Base-by-base conservation (phyloP, 2,329 filamentous ascomycete genomes). In the Didymella pinodella region DNA sequence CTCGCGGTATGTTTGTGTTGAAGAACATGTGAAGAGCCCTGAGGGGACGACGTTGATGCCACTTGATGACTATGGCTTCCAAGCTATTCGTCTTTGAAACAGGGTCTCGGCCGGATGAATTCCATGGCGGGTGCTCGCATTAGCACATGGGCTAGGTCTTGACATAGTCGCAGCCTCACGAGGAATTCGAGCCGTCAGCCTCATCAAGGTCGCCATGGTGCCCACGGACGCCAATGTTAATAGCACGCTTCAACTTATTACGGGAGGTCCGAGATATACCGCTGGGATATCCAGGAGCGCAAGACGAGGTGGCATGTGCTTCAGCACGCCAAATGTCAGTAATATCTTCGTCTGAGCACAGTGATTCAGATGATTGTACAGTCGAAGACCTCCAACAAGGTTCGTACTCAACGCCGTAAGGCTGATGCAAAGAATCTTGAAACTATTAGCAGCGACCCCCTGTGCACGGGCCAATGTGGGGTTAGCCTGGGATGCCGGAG, bases 381-480 rank as follows among this genome's bases (percentile, higher is more conserved):
- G 3, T 2, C 25, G 3, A 5, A 41, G 11, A 18, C 20, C 20
- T 25, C 18, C 11, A 25, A 41, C 10, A 6, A 14, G 2, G 4
- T 4, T 25, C 38, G 10, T 14, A 25, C 2, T 12, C 11, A 12
- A 11, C 14, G 20, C 38, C 8, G 4, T 20, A 32, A 14, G 45
- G 28, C 45, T 32, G 28, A 22, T 34, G 5, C 45, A 3, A 47
- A 32, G 34, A 22, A 2, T 22, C 22, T 3, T 22, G 22, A 3
- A 22, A 22, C 22, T 22, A 22, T 22, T 26, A 40, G 40, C 25
- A 20, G 14, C 34, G n/a, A 11, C 36, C 49, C 29, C 49, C 20
- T 47, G 29, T 10, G 51, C 51, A 54, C 51, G 28, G 51, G 48
- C 51, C 22, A 22, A 22, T 48, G 44, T 54, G 51, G 51, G 51